Percentiles rank a stretch among this genome's conserved stretches.
These are phyloP conservation scores for Kalanchoe fedtschenkoi DNA, from an alignment of 164 flowering plant genomes.

Conservation along the genomic window DNA sequence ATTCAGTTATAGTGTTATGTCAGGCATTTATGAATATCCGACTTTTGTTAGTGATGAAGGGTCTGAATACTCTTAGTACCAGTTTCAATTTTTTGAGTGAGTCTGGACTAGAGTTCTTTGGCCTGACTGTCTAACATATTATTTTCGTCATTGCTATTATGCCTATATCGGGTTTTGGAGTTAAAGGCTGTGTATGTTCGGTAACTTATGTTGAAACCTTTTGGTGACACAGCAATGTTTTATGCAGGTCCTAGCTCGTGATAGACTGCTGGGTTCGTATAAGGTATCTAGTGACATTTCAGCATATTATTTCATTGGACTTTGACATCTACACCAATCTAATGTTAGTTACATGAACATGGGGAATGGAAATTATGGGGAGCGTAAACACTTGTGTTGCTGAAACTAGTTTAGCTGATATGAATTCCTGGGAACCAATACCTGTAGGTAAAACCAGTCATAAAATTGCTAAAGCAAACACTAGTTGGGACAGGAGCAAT, in stretches of 20 bases:
- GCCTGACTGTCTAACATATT: no score
- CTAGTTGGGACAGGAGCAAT: conserved; percentile 78
- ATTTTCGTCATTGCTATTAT: no score
- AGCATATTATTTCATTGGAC: not conserved
- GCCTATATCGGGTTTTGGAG: no score
- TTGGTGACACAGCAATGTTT: not conserved
- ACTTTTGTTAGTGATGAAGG: no score
- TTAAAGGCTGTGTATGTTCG: no score
- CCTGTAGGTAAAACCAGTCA: conserved; percentile 77
- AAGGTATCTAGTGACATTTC: conserved; percentile 50
- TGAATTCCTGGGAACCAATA: not conserved
- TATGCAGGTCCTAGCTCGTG: conserved; percentile 81
- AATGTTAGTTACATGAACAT: not conserved
- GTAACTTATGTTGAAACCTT: not conserved
- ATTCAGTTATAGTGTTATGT: no score
- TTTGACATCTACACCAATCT: not conserved
- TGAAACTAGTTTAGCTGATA: not conserved
- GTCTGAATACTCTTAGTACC: no score
- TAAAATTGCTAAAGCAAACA: conserved; percentile 86
- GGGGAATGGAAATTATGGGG: not conserved
- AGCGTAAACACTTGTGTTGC: no score
- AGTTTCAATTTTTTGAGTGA: no score
- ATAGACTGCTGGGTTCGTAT: conserved; percentile 79
- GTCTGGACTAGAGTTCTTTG: no score
- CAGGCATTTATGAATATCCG: no score